Conservation (phyloP, 2,329 filamentous ascomycete species). For the Orbilia oligospora region DNA sequence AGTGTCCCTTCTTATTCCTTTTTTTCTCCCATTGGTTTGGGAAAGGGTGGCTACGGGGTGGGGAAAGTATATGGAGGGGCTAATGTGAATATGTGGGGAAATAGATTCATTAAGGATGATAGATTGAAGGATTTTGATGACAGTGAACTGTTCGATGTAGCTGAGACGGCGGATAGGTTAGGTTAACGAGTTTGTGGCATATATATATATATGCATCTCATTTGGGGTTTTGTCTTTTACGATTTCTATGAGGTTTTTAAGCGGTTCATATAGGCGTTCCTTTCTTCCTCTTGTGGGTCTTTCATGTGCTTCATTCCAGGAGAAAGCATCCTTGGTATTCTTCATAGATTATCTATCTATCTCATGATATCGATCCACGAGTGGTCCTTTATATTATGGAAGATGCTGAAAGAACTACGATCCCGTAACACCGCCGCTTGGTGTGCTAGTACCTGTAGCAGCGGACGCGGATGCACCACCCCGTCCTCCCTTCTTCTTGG, state of each 20-base stretch:
- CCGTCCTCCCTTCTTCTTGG: constrained; percentile 91
- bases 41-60: background rate
- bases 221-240: background rate
- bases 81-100: constrained; percentile 6
- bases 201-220: too few species aligned
- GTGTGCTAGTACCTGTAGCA: constrained; percentile 66
- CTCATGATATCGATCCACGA: constrained; percentile 22
- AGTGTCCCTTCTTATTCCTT: constrained; percentile 41
- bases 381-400: constrained; percentile 11
- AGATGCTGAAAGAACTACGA: constrained; percentile 21
- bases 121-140: constrained; percentile 75
- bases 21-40: background rate
- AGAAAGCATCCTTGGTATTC: constrained; percentile 22
- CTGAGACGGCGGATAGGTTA: constrained; percentile 61
- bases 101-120: constrained; percentile 90
- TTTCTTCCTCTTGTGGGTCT: constrained; percentile 5
- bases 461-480: constrained; percentile 64
- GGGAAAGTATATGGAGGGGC: too few species aligned
- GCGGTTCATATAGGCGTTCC: constrained; percentile 51
- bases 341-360: constrained; percentile 19
- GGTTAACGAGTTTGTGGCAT: constrained; percentile 20
- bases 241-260: constrained; percentile 24
- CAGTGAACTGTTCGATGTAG: constrained; percentile 61
- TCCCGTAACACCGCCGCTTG: constrained; percentile 34
- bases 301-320: constrained; percentile 7